A percentile compares a stretch with the other conserved stretches of the same genome.
Conservation (phyloP, 805 yeast species). For the Kockiozyma suomiensis region DNA sequence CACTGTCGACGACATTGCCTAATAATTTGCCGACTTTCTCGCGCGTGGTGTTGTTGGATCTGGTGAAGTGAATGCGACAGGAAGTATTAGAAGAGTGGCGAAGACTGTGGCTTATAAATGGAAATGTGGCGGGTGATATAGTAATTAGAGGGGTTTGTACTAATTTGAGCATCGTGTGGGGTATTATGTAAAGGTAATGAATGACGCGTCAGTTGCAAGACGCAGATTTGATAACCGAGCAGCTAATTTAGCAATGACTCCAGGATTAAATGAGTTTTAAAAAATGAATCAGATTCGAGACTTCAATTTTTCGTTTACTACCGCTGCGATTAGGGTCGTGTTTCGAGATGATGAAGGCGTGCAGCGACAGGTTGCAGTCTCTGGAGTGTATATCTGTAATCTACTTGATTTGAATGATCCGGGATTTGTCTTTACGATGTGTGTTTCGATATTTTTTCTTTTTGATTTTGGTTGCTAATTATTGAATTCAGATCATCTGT, state of each 20-base stretch:
- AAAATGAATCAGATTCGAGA: not conserved
- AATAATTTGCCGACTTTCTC: not conserved
- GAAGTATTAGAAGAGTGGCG: not conserved
- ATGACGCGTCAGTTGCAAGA: not conserved
- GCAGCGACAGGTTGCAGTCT: conserved; percentile 11
- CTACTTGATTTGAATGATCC: conserved; percentile 4
- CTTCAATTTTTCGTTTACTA: conserved; percentile 3
- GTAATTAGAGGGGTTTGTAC: not conserved
- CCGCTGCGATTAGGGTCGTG: conserved; percentile 12
- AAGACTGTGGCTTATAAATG: not conserved
- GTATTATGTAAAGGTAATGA: too few relatives aligned
- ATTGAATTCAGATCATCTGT: conserved; percentile 26
- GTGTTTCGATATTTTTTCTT: too few relatives aligned
- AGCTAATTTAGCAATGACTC: not conserved
- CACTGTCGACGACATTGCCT: conserved; percentile 19
- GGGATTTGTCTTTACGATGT: conserved; percentile 23
- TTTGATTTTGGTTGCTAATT: too few relatives aligned
- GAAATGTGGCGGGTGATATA: not conserved
- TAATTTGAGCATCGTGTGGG: too few relatives aligned
- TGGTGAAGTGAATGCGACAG: not conserved
- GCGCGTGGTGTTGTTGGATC: not conserved
- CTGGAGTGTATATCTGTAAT: conserved; percentile 16
- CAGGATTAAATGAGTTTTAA: not conserved
- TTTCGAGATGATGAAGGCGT: not conserved
- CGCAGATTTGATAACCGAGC: not conserved